Percentiles rank a stretch among this genome's conserved stretches.
These are phyloP conservation scores for Pythium dissotocum DNA, from an alignment of 352 stramenopile species.

Conservation along the genomic window DNA sequence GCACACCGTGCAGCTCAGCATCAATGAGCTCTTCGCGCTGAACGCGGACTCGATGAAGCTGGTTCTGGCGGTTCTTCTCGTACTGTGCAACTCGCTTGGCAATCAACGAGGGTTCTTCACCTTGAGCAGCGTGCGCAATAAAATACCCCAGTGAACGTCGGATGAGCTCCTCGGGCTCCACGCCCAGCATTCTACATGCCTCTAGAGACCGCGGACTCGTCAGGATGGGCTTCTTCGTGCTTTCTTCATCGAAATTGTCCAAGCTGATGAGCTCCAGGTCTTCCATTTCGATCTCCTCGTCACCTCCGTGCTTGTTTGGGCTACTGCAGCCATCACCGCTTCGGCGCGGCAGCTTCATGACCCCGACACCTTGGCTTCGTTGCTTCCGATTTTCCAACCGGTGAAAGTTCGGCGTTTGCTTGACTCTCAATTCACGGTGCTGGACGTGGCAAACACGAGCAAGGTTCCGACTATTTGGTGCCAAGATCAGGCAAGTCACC, in stretches of 20 bases:
- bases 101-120: conserved; percentile 40
- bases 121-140: conserved; percentile 26
- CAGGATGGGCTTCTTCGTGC: conserved; percentile 39
- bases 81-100: conserved; percentile 59
- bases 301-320: not conserved
- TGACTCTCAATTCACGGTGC: not conserved
- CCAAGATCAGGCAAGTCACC: not conserved
- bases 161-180: conserved; percentile 69
- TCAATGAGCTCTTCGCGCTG: conserved; percentile 66
- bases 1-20: conserved; percentile 42
- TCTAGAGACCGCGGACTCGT: conserved; percentile 71
- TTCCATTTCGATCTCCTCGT: conserved; percentile 32
- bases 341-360: conserved; percentile 17
- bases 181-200: conserved; percentile 71
- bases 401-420: not conserved
- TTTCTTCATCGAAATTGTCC: conserved; percentile 69
- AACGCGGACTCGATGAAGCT: conserved; percentile 47
- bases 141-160: conserved; percentile 62
- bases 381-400: conserved; percentile 8
- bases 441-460: not conserved
- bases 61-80: conserved; percentile 55
- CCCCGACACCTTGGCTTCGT: not conserved
- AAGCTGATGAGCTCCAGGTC: conserved; percentile 38
- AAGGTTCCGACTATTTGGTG: not conserved
- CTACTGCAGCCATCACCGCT: conserved; percentile 1